Conservation (phyloP, 2,329 filamentous ascomycete species). For the Ophiostoma tasmaniense region DNA sequence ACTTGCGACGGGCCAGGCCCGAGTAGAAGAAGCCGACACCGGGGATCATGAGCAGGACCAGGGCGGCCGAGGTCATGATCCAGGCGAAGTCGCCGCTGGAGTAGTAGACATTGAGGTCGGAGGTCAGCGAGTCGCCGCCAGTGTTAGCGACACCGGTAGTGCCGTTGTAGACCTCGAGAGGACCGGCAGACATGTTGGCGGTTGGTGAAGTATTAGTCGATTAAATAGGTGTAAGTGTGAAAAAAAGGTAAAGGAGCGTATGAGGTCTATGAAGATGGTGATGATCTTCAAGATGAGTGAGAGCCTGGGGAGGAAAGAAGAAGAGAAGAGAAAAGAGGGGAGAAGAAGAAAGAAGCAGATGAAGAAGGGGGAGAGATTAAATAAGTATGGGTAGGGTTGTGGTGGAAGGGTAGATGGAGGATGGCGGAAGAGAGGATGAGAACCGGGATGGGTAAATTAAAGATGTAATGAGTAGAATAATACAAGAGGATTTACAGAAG, state of each 20-base stretch:
- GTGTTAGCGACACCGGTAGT: constrained; percentile 38
- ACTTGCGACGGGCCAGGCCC: constrained; percentile 80
- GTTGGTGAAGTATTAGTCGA: neutral
- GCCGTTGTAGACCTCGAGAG: constrained; percentile 39
- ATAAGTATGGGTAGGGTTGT: constrained; percentile 5
- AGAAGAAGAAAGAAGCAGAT: constrained; percentile 8
- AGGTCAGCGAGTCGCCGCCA: constrained; percentile 46
- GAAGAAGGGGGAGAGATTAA: neutral
- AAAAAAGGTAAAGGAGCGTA: constrained; percentile 1
- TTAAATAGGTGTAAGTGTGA: neutral
- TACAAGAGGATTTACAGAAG: neutral
- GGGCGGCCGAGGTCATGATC: constrained; percentile 71
- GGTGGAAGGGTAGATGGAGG: neutral
- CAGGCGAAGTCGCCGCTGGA: constrained; percentile 71
- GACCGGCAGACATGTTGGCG: constrained; percentile 21
- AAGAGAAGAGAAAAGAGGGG: neutral
- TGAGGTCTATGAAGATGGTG: constrained; percentile 4
- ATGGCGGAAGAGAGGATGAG: constrained; percentile 3
- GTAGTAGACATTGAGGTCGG: constrained; percentile 79
- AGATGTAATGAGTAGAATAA: constrained; percentile 10
- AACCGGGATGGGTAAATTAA: neutral
- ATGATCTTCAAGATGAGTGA: constrained; percentile 5
- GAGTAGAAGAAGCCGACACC: constrained; percentile 95
- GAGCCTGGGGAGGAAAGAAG: neutral
- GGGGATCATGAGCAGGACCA: constrained; percentile 87